Conservation (phyloP, 257 asterid genomes). For the Rhazya stricta region DNA sequence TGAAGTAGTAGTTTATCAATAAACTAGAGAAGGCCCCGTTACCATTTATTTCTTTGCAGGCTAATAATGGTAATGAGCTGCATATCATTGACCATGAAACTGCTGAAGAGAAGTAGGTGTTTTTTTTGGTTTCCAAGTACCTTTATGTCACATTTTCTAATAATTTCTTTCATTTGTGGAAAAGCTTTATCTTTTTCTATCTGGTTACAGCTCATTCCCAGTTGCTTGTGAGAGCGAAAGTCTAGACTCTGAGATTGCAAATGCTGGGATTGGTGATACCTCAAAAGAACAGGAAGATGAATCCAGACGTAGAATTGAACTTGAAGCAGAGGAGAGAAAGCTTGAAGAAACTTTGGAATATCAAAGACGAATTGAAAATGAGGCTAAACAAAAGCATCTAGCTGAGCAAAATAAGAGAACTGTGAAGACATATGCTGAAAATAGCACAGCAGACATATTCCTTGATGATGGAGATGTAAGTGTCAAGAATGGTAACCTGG, state of each 20-base stretch:
- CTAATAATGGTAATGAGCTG: conserved; percentile 42
- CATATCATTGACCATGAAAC: conserved; percentile 31
- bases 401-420: conserved; percentile 60
- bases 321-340: conserved; percentile 96
- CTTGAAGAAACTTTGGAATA: conserved; percentile 96
- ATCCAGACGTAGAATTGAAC: conserved; percentile 63
- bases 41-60: conserved; percentile 44
- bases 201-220: conserved; percentile 56
- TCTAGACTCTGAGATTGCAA: conserved; percentile 30
- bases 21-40: conserved; percentile 16
- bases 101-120: conserved; percentile 62
- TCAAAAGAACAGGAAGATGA: conserved; percentile 60
- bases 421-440: conserved; percentile 30
- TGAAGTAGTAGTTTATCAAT: conserved; percentile 5
- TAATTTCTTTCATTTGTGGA: not conserved
- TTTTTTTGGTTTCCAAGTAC: conserved; percentile 15
- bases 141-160: conserved; percentile 10
- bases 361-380: conserved; percentile 92
- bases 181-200: conserved; percentile 15
- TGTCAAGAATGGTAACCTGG: conserved; percentile 36
- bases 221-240: conserved; percentile 44
- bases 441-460: conserved; percentile 27
- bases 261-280: conserved; percentile 43
- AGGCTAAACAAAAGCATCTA: conserved; percentile 86
- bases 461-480: conserved; percentile 30